Percentiles rank a stretch among this genome's conserved stretches.
Conservation (phyloP, 768 basidiomycete species). For the Tylopilus vinaceipallidus region DNA sequence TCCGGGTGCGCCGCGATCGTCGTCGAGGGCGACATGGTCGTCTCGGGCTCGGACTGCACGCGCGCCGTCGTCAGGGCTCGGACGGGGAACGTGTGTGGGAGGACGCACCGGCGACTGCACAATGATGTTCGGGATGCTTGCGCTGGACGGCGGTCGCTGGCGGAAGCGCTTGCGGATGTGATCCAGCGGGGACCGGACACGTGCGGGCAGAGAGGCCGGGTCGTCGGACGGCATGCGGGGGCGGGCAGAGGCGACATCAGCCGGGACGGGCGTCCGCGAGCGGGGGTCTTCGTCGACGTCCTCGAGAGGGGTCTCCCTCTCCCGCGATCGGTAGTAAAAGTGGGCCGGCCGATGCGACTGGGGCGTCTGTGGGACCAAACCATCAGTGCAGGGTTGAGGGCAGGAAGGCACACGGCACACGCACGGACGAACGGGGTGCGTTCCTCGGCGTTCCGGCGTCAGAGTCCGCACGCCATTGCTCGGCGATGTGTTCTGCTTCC, state of each 20-base stretch:
- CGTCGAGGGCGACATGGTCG: slow-evolving; percentile 31
- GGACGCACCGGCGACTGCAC: slow-evolving; percentile 45
- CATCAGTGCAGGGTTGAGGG: too few species aligned
- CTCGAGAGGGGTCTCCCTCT: slow-evolving; percentile 26
- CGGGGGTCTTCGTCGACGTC: slow-evolving; percentile 18
- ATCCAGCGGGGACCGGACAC: slow-evolving; percentile 19
- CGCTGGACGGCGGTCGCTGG: slow-evolving; percentile 32
- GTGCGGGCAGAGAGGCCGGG: slow-evolving; percentile 8
- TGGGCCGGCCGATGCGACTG: slow-evolving; percentile 8
- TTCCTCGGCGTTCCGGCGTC: slow-evolving; percentile 18
- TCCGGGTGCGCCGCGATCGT: slow-evolving; percentile 36
- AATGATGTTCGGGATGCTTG: slow-evolving; percentile 41
- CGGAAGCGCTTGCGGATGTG: slow-evolving; percentile 28
- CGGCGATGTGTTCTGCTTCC: slow-evolving; percentile 26
- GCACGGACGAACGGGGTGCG: slow-evolving; percentile 21
- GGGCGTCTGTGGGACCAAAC: slow-evolving; percentile 17
- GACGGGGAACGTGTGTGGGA: not conserved
- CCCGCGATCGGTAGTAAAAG: slow-evolving; percentile 31
- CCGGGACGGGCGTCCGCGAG: slow-evolving; percentile 13
- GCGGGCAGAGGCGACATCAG: slow-evolving; percentile 2
- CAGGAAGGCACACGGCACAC: not conserved
- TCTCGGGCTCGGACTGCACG: slow-evolving; percentile 40
- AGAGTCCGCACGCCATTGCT: slow-evolving; percentile 32
- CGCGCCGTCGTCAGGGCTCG: not conserved
- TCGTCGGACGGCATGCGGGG: slow-evolving; percentile 4